Base-by-base conservation (phyloP, 2,329 filamentous ascomycete genomes). In the Alternaria sp. region DNA sequence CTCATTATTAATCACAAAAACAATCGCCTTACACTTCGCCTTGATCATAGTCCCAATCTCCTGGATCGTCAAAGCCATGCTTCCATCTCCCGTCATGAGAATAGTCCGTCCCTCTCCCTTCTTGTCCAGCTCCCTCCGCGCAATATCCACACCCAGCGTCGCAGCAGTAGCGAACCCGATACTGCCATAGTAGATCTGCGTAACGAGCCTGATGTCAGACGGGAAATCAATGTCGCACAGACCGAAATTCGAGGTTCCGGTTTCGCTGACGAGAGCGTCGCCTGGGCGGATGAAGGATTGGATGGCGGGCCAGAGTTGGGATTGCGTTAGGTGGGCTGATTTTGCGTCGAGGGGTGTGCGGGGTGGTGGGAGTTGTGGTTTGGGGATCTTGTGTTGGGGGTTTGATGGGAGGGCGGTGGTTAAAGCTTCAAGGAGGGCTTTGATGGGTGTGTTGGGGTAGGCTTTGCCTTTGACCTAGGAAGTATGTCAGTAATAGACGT, bases 41-140 rank as follows among this genome's bases (percentile, higher is more conserved):
- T 76, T 76, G 68, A 91, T 87, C 69, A 91, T 90, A 2, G 87
- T 89, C 11, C 86, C 85, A 4, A 92, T 79, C 66, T 90, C 89
- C 72, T 92, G 89, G 0, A 85, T 88, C 0, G 89, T 91, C 79
- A 91, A 86, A 66, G 90, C 86, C 62, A 91, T 84, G 65, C 87
- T 89, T 4, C 89, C 89, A 56, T 90, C 88, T 6, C 88, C 88
- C 33, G 88, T 88, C 64, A 88, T 82, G 2, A 90, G 77, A 10
- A 89, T 82, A 0, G 87, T 86, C 58, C 86, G 61, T 6, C 77
- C 73, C 11, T 47, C 47, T 10, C 21, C 56, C 0, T 51, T 18
- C 26, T 50, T 7, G 61, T 44, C 51, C 71, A 84, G 71, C 60
- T 89, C 87, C 20, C 78, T 75, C 4, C 85, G 82, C 0, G 89